Evolutionary conservation across 495 filamentous ascomycete genomes (phyloP).

Genomic region (Xeromyces bisporus): DNA sequence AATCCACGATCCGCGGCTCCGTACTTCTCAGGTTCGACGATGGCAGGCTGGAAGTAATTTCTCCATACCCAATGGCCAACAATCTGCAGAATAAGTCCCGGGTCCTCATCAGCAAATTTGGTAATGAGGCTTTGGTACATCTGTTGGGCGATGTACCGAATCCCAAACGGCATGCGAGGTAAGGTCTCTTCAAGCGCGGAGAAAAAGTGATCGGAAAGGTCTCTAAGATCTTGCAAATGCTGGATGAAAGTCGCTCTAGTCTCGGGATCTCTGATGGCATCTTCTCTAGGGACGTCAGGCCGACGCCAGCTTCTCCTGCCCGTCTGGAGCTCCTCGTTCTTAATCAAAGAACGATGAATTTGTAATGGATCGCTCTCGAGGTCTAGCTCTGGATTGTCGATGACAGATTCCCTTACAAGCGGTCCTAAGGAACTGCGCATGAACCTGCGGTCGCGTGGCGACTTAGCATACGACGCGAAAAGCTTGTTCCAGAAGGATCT

Average conservation of each 20-base stretch:
- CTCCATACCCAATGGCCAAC: constrained; percentile 85
- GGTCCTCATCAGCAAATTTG: constrained; percentile 65
- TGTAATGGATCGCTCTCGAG: constrained; percentile 96
- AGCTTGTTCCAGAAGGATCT: constrained; percentile 89
- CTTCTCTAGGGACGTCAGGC: constrained; percentile 69
- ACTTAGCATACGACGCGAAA: constrained; percentile 73
- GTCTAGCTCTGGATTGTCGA: constrained; percentile 79
- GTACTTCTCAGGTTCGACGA: constrained; percentile 72
- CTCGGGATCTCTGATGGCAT: constrained; percentile 85
- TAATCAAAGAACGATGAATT: constrained; percentile 87
- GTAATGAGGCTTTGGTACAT: constrained; percentile 61
- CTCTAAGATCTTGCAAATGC: constrained; percentile 80
- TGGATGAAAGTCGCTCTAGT: constrained; percentile 83
- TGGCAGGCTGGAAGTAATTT: constrained; percentile 78
- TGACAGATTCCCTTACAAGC: constrained; percentile 70
- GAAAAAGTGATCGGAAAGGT: constrained; percentile 84
- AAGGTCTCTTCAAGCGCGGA: constrained; percentile 62
- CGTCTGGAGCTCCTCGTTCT: constrained; percentile 89
- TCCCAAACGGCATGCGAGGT: constrained; percentile 80
- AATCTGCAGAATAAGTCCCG: constrained; percentile 60
- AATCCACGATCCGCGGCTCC: constrained; percentile 78
- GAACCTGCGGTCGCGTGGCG: constrained; percentile 83
- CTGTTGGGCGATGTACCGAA: constrained; percentile 76
- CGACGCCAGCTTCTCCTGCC: constrained; percentile 63
- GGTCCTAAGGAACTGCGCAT: constrained; percentile 69